These are phyloP conservation scores for Yarrowia deformans DNA, from an alignment of 805 yeast species.

Conservation along the genomic window DNA sequence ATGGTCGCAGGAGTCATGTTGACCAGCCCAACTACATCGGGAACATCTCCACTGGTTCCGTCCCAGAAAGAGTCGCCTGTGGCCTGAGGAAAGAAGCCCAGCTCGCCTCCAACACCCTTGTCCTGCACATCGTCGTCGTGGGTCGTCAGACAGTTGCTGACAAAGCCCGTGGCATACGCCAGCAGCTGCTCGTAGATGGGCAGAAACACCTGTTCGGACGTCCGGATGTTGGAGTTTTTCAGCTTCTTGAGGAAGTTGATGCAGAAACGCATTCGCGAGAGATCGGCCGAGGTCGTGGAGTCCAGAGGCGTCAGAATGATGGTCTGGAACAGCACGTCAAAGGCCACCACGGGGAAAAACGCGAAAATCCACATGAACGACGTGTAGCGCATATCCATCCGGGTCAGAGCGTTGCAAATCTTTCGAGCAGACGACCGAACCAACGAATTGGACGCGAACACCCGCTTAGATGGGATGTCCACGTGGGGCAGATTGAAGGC, in stretches of 20 bases:
- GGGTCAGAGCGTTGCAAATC: slow-evolving; percentile 16
- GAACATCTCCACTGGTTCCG: not conserved
- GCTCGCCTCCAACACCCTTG: slow-evolving; percentile 6
- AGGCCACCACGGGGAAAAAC: slow-evolving; percentile 16
- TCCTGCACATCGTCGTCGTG: slow-evolving; percentile 19
- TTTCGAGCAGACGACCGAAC: slow-evolving; percentile 10
- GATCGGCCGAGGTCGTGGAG: slow-evolving; percentile 1
- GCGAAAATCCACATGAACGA: slow-evolving; percentile 32
- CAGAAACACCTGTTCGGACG: slow-evolving; percentile 14
- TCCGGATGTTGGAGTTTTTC: not conserved
- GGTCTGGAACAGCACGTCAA: slow-evolving; percentile 14
- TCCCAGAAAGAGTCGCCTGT: slow-evolving; percentile 1
- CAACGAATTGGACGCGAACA: slow-evolving; percentile 18
- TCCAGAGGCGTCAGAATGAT: slow-evolving; percentile 7
- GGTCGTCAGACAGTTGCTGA: slow-evolving; percentile 5
- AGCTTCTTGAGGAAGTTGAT: slow-evolving; percentile 14
- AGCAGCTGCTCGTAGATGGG: slow-evolving; percentile 22
- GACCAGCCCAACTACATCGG: not conserved
- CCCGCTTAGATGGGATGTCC: slow-evolving; percentile 1
- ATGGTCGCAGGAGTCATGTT: not conserved
- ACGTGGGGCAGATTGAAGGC: slow-evolving; percentile 10
- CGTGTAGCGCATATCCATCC: slow-evolving; percentile 17
- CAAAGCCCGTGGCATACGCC: slow-evolving; percentile 31
- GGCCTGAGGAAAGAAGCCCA: slow-evolving; percentile 11
- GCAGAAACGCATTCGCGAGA: slow-evolving; percentile 19